phyloP scores from a whole-genome alignment of 192 early-diverging fungal species.

The Coemansia sp. region DNA sequence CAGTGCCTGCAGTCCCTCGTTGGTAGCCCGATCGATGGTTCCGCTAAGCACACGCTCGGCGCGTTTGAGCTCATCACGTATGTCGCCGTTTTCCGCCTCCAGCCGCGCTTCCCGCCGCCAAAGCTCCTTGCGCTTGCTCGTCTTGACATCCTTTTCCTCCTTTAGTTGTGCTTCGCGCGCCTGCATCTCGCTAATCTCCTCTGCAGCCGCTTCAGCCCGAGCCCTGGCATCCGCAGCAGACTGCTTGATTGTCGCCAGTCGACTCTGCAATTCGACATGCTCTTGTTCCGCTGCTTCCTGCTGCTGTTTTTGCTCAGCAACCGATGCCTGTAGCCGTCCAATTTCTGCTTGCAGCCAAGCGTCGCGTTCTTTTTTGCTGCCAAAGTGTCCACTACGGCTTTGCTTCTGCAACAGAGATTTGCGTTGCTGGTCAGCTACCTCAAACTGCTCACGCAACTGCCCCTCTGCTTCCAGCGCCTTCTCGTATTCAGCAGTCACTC shows the following conservation, averaged over 20 bases:
- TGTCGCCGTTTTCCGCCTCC: constrained; percentile 63
- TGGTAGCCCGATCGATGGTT: constrained; percentile 81
- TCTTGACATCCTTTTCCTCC: constrained; percentile 41
- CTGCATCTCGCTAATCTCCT: constrained; percentile 37
- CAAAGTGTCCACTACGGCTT: constrained; percentile 77
- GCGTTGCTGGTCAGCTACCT: constrained; percentile 64
- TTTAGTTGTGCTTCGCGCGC: constrained; percentile 39
- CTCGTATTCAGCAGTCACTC: constrained; percentile 66
- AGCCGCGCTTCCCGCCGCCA: constrained; percentile 87
- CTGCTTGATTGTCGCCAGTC: constrained; percentile 23
- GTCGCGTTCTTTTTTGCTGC: constrained; percentile 73
- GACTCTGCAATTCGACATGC: constrained; percentile 21
- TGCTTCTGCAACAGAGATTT: constrained; percentile 82
- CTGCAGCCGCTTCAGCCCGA: constrained; percentile 19
- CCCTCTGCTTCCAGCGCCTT: constrained; percentile 58
- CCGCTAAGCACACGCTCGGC: constrained; percentile 69
- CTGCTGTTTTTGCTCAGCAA: constrained; percentile 59
- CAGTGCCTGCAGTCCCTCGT: constrained; percentile 74
- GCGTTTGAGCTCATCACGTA: constrained; percentile 71
- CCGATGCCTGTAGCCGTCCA: constrained; percentile 50
- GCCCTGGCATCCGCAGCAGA: constrained; percentile 27
- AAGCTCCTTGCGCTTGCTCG: constrained; percentile 61
- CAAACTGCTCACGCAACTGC: constrained; percentile 65
- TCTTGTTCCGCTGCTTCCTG: constrained; percentile 39
- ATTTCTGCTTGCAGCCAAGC: constrained; percentile 72